Base-by-base conservation (phyloP, 2,329 filamentous ascomycete genomes). In the Colletotrichum sp. region DNA sequence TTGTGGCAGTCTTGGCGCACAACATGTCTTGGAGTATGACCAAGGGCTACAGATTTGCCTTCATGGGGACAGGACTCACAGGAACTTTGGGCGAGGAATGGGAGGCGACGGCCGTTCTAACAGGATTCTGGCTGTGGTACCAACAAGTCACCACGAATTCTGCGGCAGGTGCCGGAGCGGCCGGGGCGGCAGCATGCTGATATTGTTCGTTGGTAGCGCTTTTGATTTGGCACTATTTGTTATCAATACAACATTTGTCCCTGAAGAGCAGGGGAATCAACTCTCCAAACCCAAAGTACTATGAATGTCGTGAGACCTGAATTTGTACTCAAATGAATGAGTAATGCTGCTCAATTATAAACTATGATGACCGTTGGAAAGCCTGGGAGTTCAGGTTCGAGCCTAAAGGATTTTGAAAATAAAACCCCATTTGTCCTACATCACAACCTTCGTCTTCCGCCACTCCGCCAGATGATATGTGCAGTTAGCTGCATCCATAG, bases 1-100 rank as follows among this genome's bases (percentile, higher is more conserved):
- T 79, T 21, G 78, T 79, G 10, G 78, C 78, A 21, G 69, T 77
- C 16, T 28, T 74, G 63, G 72, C 69, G 6, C 67, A 74, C 30
- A 78, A 70, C 71, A 76, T 28, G 48, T 71, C 60, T 7, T 76
- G 59, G 67, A 76, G 73, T 36, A 64, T 76, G 67, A 77, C 67
- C 61, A 76, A 77, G 59, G 60, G 69, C 3, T 64, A 61, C 24
- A 36, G 61, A 3, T 78, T 78, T 26, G 66, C 71, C 0, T 79
- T 78, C 36, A 63, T 78, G 71, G 77, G 77, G 6, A 72, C 68
- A 3, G 77, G 77, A 1, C 30, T 78, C 9, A 78, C 75, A 13
- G 77, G 77, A 1, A 63, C 66, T 1, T 26, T 76, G 21, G 76
- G 78, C 7, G 76, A 71, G 60, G 67, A 75, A n/a, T 77, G 72